Conservation (phyloP, 352 stramenopile genomes). For the Globisporangium solare region DNA sequence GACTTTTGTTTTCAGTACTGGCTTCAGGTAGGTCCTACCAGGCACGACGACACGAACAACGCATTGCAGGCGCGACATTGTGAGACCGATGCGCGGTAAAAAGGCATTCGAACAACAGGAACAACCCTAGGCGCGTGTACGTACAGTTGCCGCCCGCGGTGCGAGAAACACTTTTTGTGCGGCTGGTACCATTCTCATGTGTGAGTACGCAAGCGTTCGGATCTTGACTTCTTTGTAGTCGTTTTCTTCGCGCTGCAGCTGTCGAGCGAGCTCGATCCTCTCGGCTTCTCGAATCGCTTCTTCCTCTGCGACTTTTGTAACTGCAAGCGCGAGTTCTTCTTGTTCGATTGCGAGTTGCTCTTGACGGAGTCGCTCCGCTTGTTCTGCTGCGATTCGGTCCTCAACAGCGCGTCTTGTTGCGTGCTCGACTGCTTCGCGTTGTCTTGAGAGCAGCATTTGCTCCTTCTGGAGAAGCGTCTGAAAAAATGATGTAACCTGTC, state of each 20-base stretch:
- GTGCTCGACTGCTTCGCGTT: constrained; percentile 22
- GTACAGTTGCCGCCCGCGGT: constrained; percentile 51
- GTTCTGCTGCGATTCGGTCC: constrained; percentile 2
- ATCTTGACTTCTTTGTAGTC: constrained; percentile 60
- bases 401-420: constrained; percentile 11
- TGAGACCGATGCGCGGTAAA: no score
- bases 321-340: constrained; percentile 4
- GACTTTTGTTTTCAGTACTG: constrained; percentile 41
- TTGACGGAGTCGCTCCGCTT: constrained; percentile 6
- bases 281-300: constrained; percentile 21
- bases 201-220: constrained; percentile 51
- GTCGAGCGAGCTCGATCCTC: constrained; percentile 19
- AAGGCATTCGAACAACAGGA: no score
- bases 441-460: constrained; percentile 15
- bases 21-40: constrained; percentile 53
- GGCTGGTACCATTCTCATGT: constrained; percentile 55
- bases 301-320: constrained; percentile 15
- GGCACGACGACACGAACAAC: not conserved
- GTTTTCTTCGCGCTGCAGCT: constrained; percentile 41
- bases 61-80: not conserved
- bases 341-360: constrained; percentile 9
- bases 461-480: constrained; percentile 28
- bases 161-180: constrained; percentile 58
- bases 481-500: constrained; percentile 33
- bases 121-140: constrained; percentile 1